Base-by-base conservation (phyloP, 192 early-diverging fungal species). In the Coemansia sp. region DNA sequence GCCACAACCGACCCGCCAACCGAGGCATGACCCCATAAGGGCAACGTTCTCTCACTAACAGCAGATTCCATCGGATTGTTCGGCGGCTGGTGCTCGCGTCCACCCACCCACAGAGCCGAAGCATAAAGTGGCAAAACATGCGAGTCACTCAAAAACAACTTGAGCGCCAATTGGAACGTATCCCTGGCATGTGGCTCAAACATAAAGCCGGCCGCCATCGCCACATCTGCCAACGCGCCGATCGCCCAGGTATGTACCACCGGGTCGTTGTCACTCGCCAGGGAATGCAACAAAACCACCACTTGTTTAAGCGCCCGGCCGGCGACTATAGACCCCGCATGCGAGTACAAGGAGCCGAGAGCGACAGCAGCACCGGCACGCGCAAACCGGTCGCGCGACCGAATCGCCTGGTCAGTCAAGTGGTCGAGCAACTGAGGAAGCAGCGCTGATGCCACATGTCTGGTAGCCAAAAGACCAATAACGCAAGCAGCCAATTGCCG, bases 201-300 rank as follows among this genome's bases (percentile, higher is more conserved):
- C 93, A 96, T 95, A 25, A 91, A 75, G 0, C 96, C 95, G 1
- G 96, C 91, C 22, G 93, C 91, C 49, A 93, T 86, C 5, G 97
- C 91, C 0, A 91, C 93, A 65, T 94, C 79, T 7, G 91, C 89
- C 58, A 99, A 73, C 0, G 95, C 88, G 31, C 90, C 85, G 14
- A 97, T 67, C 0, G 96, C 95, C 94, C 96, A 99, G 3, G 88
- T 89, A 68, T 98, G 94, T 11, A 99, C 95, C 0, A 96, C 76
- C 0, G 96, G 94, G 74, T 99, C 93, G 5, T 92, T 86, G 75
- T 99, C 97, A 48, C 89, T 87, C 2, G 92, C 91, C 30, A 99
- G 85, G 2, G 95, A 94, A 17, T 95, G 88, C 61, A 99, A 75
- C 58, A 97, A 87, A 2, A 92, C 94, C 5, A 97, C 90, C 7